phyloP scores from a whole-genome alignment of 805 yeast species.

The Teunomyces stri region DNA sequence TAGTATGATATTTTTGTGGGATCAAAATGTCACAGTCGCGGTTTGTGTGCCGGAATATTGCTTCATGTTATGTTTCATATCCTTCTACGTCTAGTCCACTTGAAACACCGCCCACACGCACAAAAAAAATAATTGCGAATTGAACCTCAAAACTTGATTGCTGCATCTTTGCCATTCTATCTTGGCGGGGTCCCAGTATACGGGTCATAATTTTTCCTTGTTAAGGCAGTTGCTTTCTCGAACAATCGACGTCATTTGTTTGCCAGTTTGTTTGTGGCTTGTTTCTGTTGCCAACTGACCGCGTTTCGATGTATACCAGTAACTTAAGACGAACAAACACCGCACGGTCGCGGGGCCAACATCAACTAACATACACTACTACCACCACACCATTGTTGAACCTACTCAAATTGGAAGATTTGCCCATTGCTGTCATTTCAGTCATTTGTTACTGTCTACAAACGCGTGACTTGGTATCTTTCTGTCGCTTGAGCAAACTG shows the following conservation, averaged over 20 bases:
- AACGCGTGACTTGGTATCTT: conserved; percentile 19
- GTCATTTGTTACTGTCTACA: conserved; percentile 18
- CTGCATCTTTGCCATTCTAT: background rate
- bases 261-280: background rate
- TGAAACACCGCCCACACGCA: background rate
- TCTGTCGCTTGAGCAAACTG: conserved; percentile 18
- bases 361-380: background rate
- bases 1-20: background rate
- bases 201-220: background rate
- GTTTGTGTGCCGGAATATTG: background rate
- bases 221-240: background rate
- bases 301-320: background rate
- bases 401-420: conserved; percentile 13
- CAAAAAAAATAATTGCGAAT: background rate
- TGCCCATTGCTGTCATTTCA: conserved; percentile 18
- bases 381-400: background rate
- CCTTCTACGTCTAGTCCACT: background rate
- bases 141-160: background rate
- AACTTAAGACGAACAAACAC: conserved; percentile 4
- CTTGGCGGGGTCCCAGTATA: background rate
- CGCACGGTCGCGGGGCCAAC: conserved; percentile 4
- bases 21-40: background rate
- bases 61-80: background rate
- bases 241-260: background rate
- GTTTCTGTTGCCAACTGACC: background rate